Percentiles rank a stretch among this genome's conserved stretches.
These are phyloP conservation scores for Exutisphaerella laricina DNA, from an alignment of 2,329 filamentous ascomycete species.

Conservation along the genomic window DNA sequence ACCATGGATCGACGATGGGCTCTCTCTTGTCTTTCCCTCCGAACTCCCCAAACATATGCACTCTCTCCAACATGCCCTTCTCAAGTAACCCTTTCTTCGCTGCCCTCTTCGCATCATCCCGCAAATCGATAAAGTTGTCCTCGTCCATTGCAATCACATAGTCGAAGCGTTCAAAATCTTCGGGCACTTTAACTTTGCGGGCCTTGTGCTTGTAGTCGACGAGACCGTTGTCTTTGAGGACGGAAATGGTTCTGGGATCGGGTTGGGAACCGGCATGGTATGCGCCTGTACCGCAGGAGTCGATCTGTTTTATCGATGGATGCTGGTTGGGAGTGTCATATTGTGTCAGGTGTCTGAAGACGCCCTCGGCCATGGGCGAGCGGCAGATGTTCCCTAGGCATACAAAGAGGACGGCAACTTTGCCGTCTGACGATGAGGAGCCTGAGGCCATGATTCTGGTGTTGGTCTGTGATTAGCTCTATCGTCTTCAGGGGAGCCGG, in stretches of 20 bases:
- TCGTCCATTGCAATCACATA: slow-evolving; percentile 95
- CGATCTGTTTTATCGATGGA: slow-evolving; percentile 60
- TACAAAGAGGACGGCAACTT: slow-evolving; percentile 79
- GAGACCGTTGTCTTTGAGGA: slow-evolving; percentile 63
- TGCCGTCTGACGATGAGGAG: slow-evolving; percentile 24
- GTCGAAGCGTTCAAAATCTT: slow-evolving; percentile 80
- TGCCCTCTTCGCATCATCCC: slow-evolving; percentile 52
- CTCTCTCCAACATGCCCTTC: slow-evolving; percentile 31
- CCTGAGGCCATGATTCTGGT: slow-evolving; percentile 14
- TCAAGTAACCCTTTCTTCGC: slow-evolving; percentile 38
- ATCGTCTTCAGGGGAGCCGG: too few relatives aligned
- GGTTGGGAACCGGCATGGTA: slow-evolving; percentile 76
- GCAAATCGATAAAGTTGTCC: slow-evolving; percentile 68
- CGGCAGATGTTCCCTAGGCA: slow-evolving; percentile 93
- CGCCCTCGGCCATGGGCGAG: slow-evolving; percentile 93
- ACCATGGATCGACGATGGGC: slow-evolving; percentile 81
- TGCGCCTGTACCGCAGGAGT: slow-evolving; percentile 84
- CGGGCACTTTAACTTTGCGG: slow-evolving; percentile 59
- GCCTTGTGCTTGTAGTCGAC: slow-evolving; percentile 70
- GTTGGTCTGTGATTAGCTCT: too few relatives aligned
- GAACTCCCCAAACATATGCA: slow-evolving; percentile 74
- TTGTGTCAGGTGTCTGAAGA: slow-evolving; percentile 67
- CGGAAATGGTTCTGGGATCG: slow-evolving; percentile 77
- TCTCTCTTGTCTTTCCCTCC: slow-evolving; percentile 54
- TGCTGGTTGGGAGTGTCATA: slow-evolving; percentile 45